Conservation (phyloP, 805 yeast species). For the Myxozyma mucilagina region DNA sequence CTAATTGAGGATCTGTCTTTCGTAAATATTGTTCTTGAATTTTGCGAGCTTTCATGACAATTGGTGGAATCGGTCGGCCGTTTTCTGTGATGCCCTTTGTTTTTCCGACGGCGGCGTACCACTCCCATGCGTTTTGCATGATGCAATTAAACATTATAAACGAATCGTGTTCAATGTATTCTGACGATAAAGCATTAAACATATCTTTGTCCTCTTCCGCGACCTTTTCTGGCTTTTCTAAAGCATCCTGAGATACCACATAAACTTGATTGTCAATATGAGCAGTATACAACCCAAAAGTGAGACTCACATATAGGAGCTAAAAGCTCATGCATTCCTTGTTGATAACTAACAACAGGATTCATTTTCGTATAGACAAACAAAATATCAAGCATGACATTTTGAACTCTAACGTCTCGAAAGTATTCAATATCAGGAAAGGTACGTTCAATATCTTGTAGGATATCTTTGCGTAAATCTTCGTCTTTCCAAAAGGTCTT, state of each 20-base stretch:
- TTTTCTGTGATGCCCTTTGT: constrained; percentile 20
- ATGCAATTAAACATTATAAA: constrained; percentile 37
- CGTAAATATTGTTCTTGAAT: constrained; percentile 40
- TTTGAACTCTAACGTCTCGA: constrained; percentile 33
- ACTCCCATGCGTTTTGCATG: constrained; percentile 38
- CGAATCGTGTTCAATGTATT: constrained; percentile 38
- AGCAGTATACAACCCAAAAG: background rate
- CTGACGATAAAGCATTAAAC: constrained; percentile 22
- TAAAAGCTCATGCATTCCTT: constrained; percentile 56
- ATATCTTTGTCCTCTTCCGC: constrained; percentile 16
- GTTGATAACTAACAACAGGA: constrained; percentile 52
- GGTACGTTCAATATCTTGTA: constrained; percentile 41
- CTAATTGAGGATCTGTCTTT: constrained; percentile 38
- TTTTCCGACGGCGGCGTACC: constrained; percentile 36
- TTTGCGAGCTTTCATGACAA: constrained; percentile 37
- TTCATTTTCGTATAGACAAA: constrained; percentile 51
- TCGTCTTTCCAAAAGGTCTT: constrained; percentile 29
- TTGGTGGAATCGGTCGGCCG: constrained; percentile 33
- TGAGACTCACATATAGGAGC: constrained; percentile 46
- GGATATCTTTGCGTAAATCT: constrained; percentile 33
- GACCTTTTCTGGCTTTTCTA: background rate
- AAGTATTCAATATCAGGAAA: constrained; percentile 41
- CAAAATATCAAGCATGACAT: constrained; percentile 45
- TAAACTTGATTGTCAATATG: constrained; percentile 3
- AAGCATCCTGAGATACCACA: constrained; percentile 14